phyloP scores from a whole-genome alignment of 441 rosid species.

The Metrosideros polymorpha region DNA sequence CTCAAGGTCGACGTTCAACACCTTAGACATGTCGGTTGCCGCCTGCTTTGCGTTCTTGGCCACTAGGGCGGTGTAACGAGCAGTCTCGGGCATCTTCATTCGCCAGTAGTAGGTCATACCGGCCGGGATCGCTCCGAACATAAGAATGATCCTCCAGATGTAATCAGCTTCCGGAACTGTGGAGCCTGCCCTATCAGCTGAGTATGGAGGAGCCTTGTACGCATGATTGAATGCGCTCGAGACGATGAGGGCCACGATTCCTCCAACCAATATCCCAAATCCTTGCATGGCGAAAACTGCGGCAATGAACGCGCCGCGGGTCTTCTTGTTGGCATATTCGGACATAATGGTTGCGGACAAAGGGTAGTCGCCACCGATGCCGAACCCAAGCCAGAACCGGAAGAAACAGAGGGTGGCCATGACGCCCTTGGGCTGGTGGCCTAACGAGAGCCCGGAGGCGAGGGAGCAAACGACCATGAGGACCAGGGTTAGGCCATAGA shows the following conservation, averaged over 20 bases:
- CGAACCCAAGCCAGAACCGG: not conserved
- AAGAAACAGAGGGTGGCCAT: not conserved
- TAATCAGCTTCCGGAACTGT: not conserved
- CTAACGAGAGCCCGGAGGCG: not conserved
- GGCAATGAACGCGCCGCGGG: not conserved
- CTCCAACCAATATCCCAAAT: conserved; percentile 1
- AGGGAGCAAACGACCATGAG: not conserved
- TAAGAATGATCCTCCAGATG: not conserved
- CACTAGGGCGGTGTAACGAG: conserved; percentile 1
- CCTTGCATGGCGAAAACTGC: not conserved
- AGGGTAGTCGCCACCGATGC: not conserved
- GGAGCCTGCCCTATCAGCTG: not conserved
- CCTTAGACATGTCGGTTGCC: not conserved
- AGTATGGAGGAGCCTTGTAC: not conserved
- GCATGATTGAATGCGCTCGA: not conserved
- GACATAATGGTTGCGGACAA: conserved; percentile 3
- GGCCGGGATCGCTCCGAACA: not conserved
- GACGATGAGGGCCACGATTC: not conserved
- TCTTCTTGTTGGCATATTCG: not conserved
- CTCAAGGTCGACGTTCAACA: conserved; percentile 1
- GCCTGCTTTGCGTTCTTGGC: not conserved
- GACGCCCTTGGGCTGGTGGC: not conserved
- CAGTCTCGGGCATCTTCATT: conserved; percentile 6
- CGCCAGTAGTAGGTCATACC: conserved; percentile 1
- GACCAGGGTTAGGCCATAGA: not conserved